Evolutionary conservation across 176 grass and related monocot genomes (phyloP).

Genomic region (Pharus latifolius): DNA sequence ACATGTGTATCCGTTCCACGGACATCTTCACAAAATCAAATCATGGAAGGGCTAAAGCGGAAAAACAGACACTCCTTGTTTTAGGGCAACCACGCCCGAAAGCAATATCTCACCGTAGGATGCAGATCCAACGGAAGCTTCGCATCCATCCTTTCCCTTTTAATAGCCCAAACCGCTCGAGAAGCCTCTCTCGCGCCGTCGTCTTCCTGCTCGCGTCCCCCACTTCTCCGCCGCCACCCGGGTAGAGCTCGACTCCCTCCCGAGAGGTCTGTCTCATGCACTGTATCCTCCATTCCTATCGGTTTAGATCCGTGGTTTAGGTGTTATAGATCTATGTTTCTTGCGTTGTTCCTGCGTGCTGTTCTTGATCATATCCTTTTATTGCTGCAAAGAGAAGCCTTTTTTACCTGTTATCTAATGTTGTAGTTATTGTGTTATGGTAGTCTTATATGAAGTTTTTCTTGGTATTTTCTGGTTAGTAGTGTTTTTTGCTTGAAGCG

Average conservation of each 20-base stretch:
- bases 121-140: not conserved
- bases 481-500: no score
- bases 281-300: not conserved
- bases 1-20: no score
- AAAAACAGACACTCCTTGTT: not conserved
- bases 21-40: no score
- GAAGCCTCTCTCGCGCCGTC: not conserved
- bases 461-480: no score
- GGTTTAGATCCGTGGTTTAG: not conserved
- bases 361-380: not conserved
- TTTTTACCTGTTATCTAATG: not conserved
- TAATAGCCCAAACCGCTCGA: not conserved
- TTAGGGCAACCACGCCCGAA: not conserved
- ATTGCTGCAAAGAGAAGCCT: not conserved
- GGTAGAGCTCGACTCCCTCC: not conserved
- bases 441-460: not conserved
- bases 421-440: accelerated
- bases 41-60: no score
- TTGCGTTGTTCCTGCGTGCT: not conserved
- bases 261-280: not conserved
- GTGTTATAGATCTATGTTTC: not conserved
- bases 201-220: not conserved
- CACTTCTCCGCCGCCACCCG: not conserved
- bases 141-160: not conserved
- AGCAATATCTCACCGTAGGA: not conserved